These are phyloP conservation scores for Thelonectria olida DNA, from an alignment of 2,329 filamentous ascomycete species.

Conservation along the genomic window DNA sequence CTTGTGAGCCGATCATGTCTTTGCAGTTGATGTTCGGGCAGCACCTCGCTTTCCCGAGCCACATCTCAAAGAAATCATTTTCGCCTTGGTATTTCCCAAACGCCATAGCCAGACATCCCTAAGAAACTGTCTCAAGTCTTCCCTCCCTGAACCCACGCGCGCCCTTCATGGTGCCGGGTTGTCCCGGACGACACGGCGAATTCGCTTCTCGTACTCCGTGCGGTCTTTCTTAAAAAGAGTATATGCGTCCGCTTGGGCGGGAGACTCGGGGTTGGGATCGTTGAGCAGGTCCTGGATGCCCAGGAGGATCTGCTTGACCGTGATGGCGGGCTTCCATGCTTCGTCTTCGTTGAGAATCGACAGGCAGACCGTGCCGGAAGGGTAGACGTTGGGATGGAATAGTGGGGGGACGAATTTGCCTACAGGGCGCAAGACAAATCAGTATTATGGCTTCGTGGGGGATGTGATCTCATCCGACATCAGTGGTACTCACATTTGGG, in stretches of 20 bases:
- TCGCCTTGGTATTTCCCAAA: constrained; percentile 45
- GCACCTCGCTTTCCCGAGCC: constrained; percentile 13
- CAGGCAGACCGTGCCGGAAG: constrained; percentile 95
- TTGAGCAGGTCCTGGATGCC: constrained; percentile 96
- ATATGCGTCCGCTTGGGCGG: constrained; percentile 96
- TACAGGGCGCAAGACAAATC: constrained; percentile 48
- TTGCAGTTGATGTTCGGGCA: constrained; percentile 1
- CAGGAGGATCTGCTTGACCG: constrained; percentile 95
- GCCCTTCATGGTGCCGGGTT: constrained; percentile 76
- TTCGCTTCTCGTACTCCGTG: constrained; percentile 85
- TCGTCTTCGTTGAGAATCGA: constrained; percentile 99
- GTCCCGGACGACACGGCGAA: constrained; percentile 86
- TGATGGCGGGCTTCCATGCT: constrained; percentile 98
- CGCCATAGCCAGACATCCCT: constrained; percentile 41
- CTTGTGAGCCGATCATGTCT: not conserved
- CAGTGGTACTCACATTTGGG: constrained; percentile 82
- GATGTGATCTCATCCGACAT: not conserved
- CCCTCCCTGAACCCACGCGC: constrained; percentile 10
- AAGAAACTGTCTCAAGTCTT: constrained; percentile 30
- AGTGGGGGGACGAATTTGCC: constrained; percentile 96
- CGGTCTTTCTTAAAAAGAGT: constrained; percentile 95
- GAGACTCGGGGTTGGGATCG: constrained; percentile 96
- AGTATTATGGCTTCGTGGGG: constrained; percentile 15
- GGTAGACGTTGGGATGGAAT: constrained; percentile 99
- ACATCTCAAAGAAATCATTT: constrained; percentile 36